Evolutionary conservation across 495 filamentous ascomycete species (phyloP).

Genomic region (Annulohypoxylon nitens): DNA sequence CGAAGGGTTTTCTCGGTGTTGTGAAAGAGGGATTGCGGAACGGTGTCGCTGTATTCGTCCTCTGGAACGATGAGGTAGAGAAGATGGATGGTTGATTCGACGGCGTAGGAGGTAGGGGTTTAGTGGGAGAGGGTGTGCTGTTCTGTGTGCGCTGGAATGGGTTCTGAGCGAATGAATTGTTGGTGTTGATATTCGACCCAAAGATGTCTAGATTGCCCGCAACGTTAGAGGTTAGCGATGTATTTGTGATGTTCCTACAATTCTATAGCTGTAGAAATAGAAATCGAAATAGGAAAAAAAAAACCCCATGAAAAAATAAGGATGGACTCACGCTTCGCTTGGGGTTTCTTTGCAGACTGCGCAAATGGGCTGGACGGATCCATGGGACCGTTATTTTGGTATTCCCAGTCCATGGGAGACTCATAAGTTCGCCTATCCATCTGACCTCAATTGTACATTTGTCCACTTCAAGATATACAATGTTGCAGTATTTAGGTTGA

Average conservation of each 20-base stretch:
- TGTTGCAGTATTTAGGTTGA: neutral
- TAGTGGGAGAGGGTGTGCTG: conserved; percentile 51
- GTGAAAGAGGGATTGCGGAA: conserved; percentile 81
- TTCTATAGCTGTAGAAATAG: neutral
- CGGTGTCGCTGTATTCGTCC: conserved; percentile 56
- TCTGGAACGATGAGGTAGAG: conserved; percentile 53
- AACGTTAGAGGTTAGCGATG: conserved; percentile 16
- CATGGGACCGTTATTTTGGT: conserved; percentile 58
- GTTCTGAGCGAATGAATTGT: conserved; percentile 44
- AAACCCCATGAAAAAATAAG: neutral
- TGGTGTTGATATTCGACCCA: conserved; percentile 31
- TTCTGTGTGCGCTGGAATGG: conserved; percentile 51
- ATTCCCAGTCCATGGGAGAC: conserved; percentile 66
- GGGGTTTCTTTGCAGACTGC: conserved; percentile 48
- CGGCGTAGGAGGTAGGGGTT: conserved; percentile 54
- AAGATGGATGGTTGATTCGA: conserved; percentile 51
- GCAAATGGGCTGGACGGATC: conserved; percentile 63
- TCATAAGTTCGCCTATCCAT: conserved; percentile 62
- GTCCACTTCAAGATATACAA: conserved; percentile 13
- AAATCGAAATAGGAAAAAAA: neutral
- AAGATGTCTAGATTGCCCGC: conserved; percentile 31
- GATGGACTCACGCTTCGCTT: conserved; percentile 35
- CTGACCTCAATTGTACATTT: conserved; percentile 8
- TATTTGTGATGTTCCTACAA: too few species aligned
- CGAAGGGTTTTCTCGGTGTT: conserved; percentile 79